Evolutionary conservation across 1,139 yeast species (phyloP).

Genomic region (Pichia kudriavzevii): DNA sequence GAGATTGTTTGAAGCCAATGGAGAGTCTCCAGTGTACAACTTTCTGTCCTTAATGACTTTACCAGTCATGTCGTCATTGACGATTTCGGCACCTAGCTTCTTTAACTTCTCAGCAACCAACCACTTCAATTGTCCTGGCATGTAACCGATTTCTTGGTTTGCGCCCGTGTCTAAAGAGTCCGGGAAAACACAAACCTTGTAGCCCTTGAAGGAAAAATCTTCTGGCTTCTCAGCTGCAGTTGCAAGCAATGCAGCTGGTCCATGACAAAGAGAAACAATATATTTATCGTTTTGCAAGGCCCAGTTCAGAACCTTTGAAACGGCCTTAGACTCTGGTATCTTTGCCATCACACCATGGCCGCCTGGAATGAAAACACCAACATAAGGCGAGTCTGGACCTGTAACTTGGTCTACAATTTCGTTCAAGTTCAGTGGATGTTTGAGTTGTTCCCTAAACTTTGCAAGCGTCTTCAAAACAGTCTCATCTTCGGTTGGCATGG

Average conservation of each 20-base stretch:
- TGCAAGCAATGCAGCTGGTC: constrained; percentile 12
- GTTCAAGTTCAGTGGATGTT: constrained; percentile 5
- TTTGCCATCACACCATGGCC: constrained; percentile 11
- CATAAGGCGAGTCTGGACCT: constrained; percentile 7
- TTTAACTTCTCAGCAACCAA: constrained; percentile 9
- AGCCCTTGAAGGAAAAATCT: constrained; percentile 10
- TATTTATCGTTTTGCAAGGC: constrained; percentile 10
- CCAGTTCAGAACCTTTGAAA: constrained; percentile 10
- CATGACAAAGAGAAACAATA: constrained; percentile 11
- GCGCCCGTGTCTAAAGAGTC: constrained; percentile 13
- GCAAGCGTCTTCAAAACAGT: constrained; percentile 8
- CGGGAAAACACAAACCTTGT: constrained; percentile 9
- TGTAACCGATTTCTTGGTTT: constrained; percentile 12
- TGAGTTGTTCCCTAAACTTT: constrained; percentile 3
- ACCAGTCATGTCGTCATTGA: constrained; percentile 11
- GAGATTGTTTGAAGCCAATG: constrained; percentile 11
- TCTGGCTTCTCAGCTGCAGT: constrained; percentile 5
- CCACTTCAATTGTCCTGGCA: constrained; percentile 14
- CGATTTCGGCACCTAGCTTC: constrained; percentile 6
- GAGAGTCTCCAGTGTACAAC: constrained; percentile 11
- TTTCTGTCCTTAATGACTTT: constrained; percentile 9
- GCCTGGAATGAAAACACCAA: constrained; percentile 13
- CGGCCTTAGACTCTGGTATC: constrained; percentile 9
- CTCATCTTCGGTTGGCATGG: constrained; percentile 12
- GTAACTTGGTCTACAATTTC: constrained; percentile 4